Evolutionary conservation across 768 basidiomycete species (phyloP).

Genomic region (Rhodotorula toruloides): DNA sequence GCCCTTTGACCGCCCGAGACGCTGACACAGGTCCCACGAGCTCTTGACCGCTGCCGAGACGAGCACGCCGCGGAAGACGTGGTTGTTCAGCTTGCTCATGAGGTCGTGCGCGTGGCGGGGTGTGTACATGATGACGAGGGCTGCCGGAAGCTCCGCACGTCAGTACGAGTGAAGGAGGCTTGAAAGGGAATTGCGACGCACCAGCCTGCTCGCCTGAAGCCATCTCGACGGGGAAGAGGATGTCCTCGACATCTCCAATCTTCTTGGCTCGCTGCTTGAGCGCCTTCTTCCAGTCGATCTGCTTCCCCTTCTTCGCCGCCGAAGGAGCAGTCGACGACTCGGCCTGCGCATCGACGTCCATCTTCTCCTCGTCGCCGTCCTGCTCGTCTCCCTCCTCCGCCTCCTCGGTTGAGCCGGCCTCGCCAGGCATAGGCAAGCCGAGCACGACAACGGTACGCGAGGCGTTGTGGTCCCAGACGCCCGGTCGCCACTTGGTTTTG

Average conservation of each 20-base stretch:
- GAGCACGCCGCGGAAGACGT: conserved; percentile 81
- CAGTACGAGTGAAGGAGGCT: background rate
- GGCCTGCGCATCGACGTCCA: conserved; percentile 61
- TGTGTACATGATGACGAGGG: conserved; percentile 67
- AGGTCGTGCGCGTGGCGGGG: conserved; percentile 66
- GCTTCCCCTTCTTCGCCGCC: conserved; percentile 28
- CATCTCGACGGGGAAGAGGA: conserved; percentile 52
- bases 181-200: conserved; percentile 42
- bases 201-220: conserved; percentile 56
- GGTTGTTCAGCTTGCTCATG: conserved; percentile 76
- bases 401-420: conserved; percentile 30
- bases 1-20: conserved; percentile 48
- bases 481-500: conserved; percentile 22
- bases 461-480: conserved; percentile 62
- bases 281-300: conserved; percentile 40
- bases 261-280: conserved; percentile 67
- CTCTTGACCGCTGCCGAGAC: conserved; percentile 87
- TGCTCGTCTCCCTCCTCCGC: conserved; percentile 5
- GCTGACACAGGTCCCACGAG: conserved; percentile 54
- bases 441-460: conserved; percentile 60
- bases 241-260: conserved; percentile 66
- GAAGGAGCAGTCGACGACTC: conserved; percentile 38
- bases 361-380: conserved; percentile 66
- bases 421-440: conserved; percentile 43
- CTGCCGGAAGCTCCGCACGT: conserved; percentile 46